Evolutionary conservation across 2,329 filamentous ascomycete genomes (phyloP).

Genomic region (Fusarium sambucinum): DNA sequence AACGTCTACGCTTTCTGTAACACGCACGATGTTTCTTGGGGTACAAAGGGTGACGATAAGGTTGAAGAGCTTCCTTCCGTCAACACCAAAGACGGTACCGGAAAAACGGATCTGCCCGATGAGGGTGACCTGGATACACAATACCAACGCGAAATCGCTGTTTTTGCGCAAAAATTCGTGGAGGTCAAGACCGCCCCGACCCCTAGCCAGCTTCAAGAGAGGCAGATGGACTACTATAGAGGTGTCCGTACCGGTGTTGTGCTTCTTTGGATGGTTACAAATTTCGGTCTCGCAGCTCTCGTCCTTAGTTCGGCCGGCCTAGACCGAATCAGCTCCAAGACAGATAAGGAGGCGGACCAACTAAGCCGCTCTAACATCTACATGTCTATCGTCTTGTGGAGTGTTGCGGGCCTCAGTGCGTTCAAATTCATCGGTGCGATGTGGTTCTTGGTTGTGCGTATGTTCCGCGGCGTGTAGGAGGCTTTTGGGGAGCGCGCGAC

Average conservation of each 20-base stretch:
- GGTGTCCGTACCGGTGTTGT: constrained; percentile 94
- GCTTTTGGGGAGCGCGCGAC: too few relatives aligned
- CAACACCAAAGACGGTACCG: constrained; percentile 86
- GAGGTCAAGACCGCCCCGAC: constrained; percentile 74
- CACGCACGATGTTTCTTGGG: constrained; percentile 98
- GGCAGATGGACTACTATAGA: constrained; percentile 98
- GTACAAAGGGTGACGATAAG: constrained; percentile 98
- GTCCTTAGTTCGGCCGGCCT: constrained; percentile 89
- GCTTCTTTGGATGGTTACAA: constrained; percentile 95
- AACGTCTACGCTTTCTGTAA: constrained; percentile 99
- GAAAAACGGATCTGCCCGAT: constrained; percentile 95
- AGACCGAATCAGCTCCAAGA: constrained; percentile 67
- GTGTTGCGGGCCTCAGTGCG: constrained; percentile 82
- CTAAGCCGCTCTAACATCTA: constrained; percentile 79
- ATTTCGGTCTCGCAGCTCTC: constrained; percentile 87
- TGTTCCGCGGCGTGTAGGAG: constrained; percentile 78
- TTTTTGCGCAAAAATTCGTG: constrained; percentile 80
- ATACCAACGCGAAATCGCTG: constrained; percentile 85
- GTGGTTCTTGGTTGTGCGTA: constrained; percentile 91
- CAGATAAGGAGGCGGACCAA: constrained; percentile 56
- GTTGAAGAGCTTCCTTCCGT: constrained; percentile 89
- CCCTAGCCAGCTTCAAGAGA: constrained; percentile 72
- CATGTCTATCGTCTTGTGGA: constrained; percentile 88
- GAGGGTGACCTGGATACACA: constrained; percentile 95
- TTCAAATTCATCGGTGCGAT: constrained; percentile 90